Evolutionary conservation across 805 yeast species (phyloP), one percentile per base, ranked within the genome.

Genomic region (Saccharomycopsis javanensis): DNA sequence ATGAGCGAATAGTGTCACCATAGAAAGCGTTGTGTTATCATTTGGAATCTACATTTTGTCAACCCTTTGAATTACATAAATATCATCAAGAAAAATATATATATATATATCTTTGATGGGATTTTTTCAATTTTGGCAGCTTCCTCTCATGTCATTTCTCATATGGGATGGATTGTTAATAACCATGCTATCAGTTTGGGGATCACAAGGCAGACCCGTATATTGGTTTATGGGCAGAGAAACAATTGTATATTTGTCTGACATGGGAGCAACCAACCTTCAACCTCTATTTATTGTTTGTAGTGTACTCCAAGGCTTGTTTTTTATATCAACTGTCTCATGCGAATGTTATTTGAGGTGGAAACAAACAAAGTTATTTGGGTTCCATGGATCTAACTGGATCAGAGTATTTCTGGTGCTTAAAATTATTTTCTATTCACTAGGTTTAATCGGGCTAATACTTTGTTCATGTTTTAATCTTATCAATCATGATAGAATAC

Each of bases 161-260:
- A 84, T 82, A 15, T 91, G 97, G 97, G 86, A 90, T 82, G 96
- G 87, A 3, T 88, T 89, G 96, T 78, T 91, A 10, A 82, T 85
- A 4, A 88, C 96, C 4, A 72, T 92, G 79, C 66, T 91, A 62
- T 68, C 77, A 1, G 79, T 83, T 62, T 91, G 97, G 97, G 80
- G 86, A 1, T 77, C 74, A 3, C 88, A 88, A 66, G 97, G 96
- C 1, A 79, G 79, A 51, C 96, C 96, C 0, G 73, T 78, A 11
- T 86, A 87, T 66, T 67, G 73, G 56, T 82, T 82, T 62, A 78
- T 81, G 75, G 71, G 71, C 0, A 60, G 70, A 3, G 81, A 75
- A 62, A 64, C 70, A 35, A 79, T 83, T 38, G 83, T 88, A 1
- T 92, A 86, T 70, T 80, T 92, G 53, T 86, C 96, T 2, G 88